phyloP scores from a whole-genome alignment of 2,329 filamentous ascomycete genomes.

The Botrytis hyacinthi region DNA sequence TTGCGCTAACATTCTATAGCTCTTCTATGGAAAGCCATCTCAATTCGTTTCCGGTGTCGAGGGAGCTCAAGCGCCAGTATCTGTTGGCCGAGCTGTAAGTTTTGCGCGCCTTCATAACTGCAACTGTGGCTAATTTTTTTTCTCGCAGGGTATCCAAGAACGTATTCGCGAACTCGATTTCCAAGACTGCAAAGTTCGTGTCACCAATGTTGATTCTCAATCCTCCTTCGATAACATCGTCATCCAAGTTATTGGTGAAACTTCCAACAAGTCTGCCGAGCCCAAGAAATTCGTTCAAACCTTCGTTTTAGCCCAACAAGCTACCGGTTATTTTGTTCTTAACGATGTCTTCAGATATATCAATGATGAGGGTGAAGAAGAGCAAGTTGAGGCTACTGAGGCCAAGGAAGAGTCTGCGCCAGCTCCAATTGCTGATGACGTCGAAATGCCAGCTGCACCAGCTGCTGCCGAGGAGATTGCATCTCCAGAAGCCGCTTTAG shows the following conservation, averaged over 20 bases:
- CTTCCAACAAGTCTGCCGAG: constrained; percentile 87
- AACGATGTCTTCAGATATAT: constrained; percentile 98
- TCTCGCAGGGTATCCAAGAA: constrained; percentile 79
- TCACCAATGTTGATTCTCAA: constrained; percentile 97
- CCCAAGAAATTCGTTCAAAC: constrained; percentile 97
- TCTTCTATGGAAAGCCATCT: constrained; percentile 95
- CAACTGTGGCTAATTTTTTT: constrained; percentile 25
- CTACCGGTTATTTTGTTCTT: constrained; percentile 95
- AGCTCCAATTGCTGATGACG: constrained; percentile 35
- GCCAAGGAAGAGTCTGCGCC: constrained; percentile 35
- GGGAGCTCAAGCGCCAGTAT: constrained; percentile 82
- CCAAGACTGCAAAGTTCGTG: constrained; percentile 96
- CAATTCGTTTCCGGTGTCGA: constrained; percentile 92
- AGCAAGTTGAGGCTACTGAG: constrained; percentile 49
- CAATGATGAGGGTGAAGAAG: constrained; percentile 76
- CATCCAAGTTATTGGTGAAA: constrained; percentile 97
- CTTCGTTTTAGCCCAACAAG: constrained; percentile 93
- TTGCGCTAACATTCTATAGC: constrained; percentile 44
- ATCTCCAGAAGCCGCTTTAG: constrained; percentile 35
- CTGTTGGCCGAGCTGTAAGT: constrained; percentile 81
- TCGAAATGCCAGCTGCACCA: constrained; percentile 39
- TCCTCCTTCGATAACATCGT: constrained; percentile 90
- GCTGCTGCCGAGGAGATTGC: constrained; percentile 39
- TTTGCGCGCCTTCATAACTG: constrained; percentile 1
- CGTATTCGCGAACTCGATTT: constrained; percentile 91